Evolutionary conservation across 805 yeast species (phyloP).

Genomic region (Vanderwaltozyma tropicalis): DNA sequence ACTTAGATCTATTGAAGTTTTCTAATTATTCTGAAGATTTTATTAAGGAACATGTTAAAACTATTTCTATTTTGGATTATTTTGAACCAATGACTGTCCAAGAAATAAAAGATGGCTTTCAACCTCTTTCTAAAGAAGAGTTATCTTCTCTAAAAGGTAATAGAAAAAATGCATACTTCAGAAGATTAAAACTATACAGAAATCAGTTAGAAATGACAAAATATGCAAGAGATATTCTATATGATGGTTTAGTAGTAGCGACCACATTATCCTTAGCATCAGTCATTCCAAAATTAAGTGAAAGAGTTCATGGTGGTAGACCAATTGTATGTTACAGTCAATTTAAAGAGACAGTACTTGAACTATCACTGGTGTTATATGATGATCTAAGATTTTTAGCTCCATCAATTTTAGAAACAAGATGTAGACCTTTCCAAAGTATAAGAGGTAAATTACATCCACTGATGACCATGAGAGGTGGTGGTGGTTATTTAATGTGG

Average conservation of each 20-base stretch:
- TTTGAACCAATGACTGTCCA: slow-evolving; percentile 56
- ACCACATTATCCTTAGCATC: slow-evolving; percentile 62
- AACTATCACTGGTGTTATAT: slow-evolving; percentile 53
- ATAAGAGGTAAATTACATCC: slow-evolving; percentile 94
- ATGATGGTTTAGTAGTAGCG: slow-evolving; percentile 68
- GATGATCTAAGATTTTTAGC: slow-evolving; percentile 65
- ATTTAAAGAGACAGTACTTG: slow-evolving; percentile 68
- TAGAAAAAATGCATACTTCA: slow-evolving; percentile 55
- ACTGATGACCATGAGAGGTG: slow-evolving; percentile 82
- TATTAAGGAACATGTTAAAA: slow-evolving; percentile 46
- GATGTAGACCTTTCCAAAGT: slow-evolving; percentile 83
- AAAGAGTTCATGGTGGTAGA: slow-evolving; percentile 70
- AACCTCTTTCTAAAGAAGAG: slow-evolving; percentile 37
- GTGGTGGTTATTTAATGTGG: slow-evolving; percentile 78
- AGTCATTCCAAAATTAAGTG: slow-evolving; percentile 50
- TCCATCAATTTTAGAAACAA: slow-evolving; percentile 71
- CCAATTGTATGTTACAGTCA: slow-evolving; percentile 78
- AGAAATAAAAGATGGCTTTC: slow-evolving; percentile 35
- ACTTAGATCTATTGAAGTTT: slow-evolving; percentile 57
- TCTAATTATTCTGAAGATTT: slow-evolving; percentile 51
- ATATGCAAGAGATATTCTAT: slow-evolving; percentile 40
- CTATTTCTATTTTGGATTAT: slow-evolving; percentile 70
- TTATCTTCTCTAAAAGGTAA: slow-evolving; percentile 45
- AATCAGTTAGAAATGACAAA: slow-evolving; percentile 36
- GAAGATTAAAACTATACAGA: slow-evolving; percentile 44